Percentiles rank a stretch among this genome's conserved stretches.
Conservation (phyloP, 2,329 filamentous ascomycete genomes). For the Aspergillus costaricaensis region DNA sequence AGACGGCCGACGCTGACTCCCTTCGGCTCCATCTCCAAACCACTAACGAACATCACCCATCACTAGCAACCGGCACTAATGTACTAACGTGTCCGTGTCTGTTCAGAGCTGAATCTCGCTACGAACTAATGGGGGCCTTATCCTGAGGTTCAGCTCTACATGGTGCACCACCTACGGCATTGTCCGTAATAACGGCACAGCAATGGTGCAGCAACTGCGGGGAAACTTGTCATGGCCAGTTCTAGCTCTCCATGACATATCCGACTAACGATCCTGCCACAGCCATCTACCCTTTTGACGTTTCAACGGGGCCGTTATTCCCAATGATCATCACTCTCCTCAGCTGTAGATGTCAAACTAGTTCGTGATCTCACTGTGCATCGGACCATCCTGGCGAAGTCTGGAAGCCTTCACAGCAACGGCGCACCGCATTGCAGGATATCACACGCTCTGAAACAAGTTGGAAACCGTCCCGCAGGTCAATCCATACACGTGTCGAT, state of each 20-base stretch:
- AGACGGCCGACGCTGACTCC: background rate
- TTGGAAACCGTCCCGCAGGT: background rate
- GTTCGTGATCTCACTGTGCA: background rate
- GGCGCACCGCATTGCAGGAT: background rate
- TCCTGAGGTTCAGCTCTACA: background rate
- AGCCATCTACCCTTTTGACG: background rate
- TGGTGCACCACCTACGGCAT: background rate
- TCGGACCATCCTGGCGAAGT: background rate
- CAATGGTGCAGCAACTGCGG: background rate
- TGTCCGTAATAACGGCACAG: background rate
- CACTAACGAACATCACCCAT: background rate
- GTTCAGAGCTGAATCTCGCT: background rate
- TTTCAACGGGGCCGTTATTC: background rate
- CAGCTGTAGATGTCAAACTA: background rate
- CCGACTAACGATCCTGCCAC: background rate
- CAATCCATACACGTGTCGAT: background rate
- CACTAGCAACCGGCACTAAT: background rate
- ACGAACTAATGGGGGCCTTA: background rate
- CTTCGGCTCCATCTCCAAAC: background rate
- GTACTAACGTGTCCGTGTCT: background rate
- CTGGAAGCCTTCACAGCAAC: background rate
- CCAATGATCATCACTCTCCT: background rate
- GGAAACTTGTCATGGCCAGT: background rate
- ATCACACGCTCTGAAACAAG: background rate
- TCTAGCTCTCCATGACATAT: background rate